Conservation (phyloP, 1,284 basidiomycete genomes). For the Lentinula novae-zelandiae region DNA sequence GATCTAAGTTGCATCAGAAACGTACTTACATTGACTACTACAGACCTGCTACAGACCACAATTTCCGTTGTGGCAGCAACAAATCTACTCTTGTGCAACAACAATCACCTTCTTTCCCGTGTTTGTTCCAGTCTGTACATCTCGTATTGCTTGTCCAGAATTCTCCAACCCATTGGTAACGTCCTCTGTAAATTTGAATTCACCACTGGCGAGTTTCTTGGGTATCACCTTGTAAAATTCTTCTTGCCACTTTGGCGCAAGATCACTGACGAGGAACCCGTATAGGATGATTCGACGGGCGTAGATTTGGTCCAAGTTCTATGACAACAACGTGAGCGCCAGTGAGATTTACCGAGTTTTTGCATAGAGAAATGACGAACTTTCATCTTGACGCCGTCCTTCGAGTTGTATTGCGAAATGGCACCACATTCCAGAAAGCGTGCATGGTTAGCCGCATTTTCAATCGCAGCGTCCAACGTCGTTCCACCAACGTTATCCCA, state of each 20-base stretch:
- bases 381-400: slow-evolving; percentile 19
- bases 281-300: slow-evolving; percentile 44
- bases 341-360: neutral
- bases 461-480: slow-evolving; percentile 46
- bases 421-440: slow-evolving; percentile 43
- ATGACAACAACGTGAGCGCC: slow-evolving; percentile 5
- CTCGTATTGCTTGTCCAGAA: slow-evolving; percentile 38
- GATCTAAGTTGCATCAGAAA: too few species aligned
- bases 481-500: slow-evolving; percentile 53
- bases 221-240: slow-evolving; percentile 46
- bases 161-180: slow-evolving; percentile 35
- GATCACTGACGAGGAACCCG: slow-evolving; percentile 49
- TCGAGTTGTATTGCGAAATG: slow-evolving; percentile 27
- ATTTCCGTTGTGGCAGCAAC: too few species aligned
- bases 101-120: slow-evolving; percentile 44
- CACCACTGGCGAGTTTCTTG: slow-evolving; percentile 40
- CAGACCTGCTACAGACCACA: too few species aligned
- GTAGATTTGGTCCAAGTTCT: slow-evolving; percentile 36
- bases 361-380: slow-evolving; percentile 12
- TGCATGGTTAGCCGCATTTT: slow-evolving; percentile 39
- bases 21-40: too few species aligned
- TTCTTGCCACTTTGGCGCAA: slow-evolving; percentile 25
- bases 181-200: slow-evolving; percentile 49
- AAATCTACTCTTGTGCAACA: slow-evolving; percentile 27
- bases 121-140: slow-evolving; percentile 46